Conservation (phyloP, 2,329 filamentous ascomycete species). For the Hymenoscyphus occultus region DNA sequence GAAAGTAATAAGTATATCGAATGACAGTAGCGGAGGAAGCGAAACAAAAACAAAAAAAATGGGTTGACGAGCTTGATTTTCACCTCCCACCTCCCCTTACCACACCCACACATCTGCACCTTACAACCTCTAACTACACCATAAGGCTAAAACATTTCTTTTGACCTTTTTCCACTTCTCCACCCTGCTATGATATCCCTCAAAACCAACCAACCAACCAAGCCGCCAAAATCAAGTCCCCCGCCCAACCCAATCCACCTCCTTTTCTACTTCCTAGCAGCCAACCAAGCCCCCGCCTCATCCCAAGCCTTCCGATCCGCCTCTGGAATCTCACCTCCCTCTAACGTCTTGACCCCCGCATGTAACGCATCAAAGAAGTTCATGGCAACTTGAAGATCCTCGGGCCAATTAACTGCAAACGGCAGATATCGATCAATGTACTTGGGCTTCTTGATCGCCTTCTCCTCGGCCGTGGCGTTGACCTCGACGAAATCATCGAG, state of each 20-base stretch:
- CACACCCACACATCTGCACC: not conserved
- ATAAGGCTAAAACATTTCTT: not conserved
- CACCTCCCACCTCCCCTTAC: not conserved
- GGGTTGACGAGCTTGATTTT: slow-evolving; percentile 4
- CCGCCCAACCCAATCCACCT: slow-evolving; percentile 29
- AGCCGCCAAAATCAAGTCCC: slow-evolving; percentile 8
- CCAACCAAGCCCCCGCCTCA: slow-evolving; percentile 53
- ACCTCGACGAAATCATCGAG: slow-evolving; percentile 66
- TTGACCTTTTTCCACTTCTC: not conserved
- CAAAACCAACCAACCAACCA: not conserved
- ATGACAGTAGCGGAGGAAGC: too few species aligned
- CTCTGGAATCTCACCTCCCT: slow-evolving; percentile 45
- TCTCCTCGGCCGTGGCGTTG: slow-evolving; percentile 49
- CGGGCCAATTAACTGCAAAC: slow-evolving; percentile 54
- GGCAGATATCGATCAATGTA: slow-evolving; percentile 53
- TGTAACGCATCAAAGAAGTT: slow-evolving; percentile 58
- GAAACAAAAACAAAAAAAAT: not conserved
- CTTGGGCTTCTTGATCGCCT: slow-evolving; percentile 44
- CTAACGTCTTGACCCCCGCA: slow-evolving; percentile 53
- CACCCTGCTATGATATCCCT: not conserved
- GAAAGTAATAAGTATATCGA: too few species aligned
- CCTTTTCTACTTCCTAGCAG: slow-evolving; percentile 26
- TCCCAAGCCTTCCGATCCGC: slow-evolving; percentile 52
- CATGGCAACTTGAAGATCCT: slow-evolving; percentile 57
- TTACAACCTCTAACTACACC: not conserved